phyloP scores from a whole-genome alignment of 2,329 filamentous ascomycete genomes.

The Dactylellina drechsleri region DNA sequence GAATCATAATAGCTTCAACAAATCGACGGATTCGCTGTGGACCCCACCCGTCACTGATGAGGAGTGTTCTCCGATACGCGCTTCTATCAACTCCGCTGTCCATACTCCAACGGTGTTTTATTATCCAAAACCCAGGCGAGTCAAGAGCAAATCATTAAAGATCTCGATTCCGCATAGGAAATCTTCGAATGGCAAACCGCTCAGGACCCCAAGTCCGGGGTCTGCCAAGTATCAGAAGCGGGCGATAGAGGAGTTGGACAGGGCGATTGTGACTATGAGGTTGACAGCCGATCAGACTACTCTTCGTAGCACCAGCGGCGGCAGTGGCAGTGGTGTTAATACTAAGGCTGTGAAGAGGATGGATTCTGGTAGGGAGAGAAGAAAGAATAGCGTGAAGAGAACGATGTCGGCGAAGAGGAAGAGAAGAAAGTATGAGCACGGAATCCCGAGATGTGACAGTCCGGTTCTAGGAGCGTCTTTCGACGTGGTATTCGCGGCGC shows the following conservation, averaged over 20 bases:
- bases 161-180: slow-evolving; percentile 43
- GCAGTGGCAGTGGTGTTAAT: not conserved
- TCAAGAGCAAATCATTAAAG: slow-evolving; percentile 46
- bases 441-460: slow-evolving; percentile 47
- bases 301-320: slow-evolving; percentile 6
- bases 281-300: not conserved
- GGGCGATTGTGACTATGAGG: slow-evolving; percentile 23
- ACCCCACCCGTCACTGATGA: slow-evolving; percentile 49
- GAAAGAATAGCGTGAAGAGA: slow-evolving; percentile 37
- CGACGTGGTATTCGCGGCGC: slow-evolving; percentile 34
- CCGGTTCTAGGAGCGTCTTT: slow-evolving; percentile 39
- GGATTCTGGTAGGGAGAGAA: slow-evolving; percentile 44
- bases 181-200: slow-evolving; percentile 19
- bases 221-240: slow-evolving; percentile 35
- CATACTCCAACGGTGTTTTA: slow-evolving; percentile 18
- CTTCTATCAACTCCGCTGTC: not conserved
- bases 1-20: slow-evolving; percentile 2
- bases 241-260: slow-evolving; percentile 41
- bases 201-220: slow-evolving; percentile 34
- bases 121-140: slow-evolving; percentile 40
- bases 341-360: slow-evolving; percentile 25
- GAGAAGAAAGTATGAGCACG: slow-evolving; percentile 30
- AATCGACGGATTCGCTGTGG: slow-evolving; percentile 35
- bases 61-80: slow-evolving; percentile 33
- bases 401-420: slow-evolving; percentile 31